Conservation (phyloP, 257 asterid genomes). For the Nicotiana benthamiana region DNA sequence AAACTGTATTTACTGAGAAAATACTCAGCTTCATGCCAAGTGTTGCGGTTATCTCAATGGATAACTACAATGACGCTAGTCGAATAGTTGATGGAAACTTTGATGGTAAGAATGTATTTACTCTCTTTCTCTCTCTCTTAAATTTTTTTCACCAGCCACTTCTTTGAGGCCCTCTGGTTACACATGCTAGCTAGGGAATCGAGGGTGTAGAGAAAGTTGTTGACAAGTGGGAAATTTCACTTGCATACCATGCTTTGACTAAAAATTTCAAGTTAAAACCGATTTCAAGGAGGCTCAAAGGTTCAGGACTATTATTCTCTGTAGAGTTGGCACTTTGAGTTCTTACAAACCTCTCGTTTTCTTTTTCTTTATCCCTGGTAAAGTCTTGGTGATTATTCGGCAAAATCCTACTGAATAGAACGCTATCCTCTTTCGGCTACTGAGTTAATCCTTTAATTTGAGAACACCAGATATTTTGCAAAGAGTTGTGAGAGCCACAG, state of each 20-base stretch:
- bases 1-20: conserved; percentile 64
- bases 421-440: neutral
- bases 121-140: neutral
- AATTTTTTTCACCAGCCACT: too few relatives aligned
- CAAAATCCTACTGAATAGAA: neutral
- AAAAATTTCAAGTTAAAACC: neutral
- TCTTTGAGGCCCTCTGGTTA: too few relatives aligned
- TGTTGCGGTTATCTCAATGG: conserved; percentile 94
- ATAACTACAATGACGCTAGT: conserved; percentile 92
- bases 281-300: neutral
- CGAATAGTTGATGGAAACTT: conserved; percentile 91
- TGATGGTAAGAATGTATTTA: conserved; percentile 49
- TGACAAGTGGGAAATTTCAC: neutral
- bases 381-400: neutral
- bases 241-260: neutral
- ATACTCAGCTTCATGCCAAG: conserved; percentile 82
- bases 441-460: neutral
- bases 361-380: neutral
- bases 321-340: neutral
- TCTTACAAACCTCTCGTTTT: neutral
- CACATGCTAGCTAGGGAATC: too few relatives aligned
- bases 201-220: neutral
- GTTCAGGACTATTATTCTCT: too few relatives aligned
- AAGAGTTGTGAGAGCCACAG: neutral
- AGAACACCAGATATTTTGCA: neutral